phyloP scores from a whole-genome alignment of 805 yeast species.

The Kurtzmaniella cleridarum region DNA sequence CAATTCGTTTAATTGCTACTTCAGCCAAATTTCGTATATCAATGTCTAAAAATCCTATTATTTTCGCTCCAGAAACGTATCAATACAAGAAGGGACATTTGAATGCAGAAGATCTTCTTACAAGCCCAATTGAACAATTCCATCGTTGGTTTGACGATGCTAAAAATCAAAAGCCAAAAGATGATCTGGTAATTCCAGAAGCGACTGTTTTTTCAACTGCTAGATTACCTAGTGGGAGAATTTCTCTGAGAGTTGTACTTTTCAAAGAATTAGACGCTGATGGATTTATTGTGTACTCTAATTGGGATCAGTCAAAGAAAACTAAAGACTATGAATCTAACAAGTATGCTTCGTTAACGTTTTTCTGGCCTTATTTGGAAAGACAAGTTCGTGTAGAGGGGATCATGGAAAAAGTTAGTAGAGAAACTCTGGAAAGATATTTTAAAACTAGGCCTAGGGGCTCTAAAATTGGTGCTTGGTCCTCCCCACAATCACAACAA shows the following conservation, averaged over 20 bases:
- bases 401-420: conserved; percentile 60
- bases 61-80: conserved; percentile 81
- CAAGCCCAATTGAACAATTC: conserved; percentile 73
- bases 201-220: conserved; percentile 87
- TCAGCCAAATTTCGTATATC: background rate
- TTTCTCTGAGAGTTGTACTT: conserved; percentile 77
- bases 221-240: conserved; percentile 81
- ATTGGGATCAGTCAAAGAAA: conserved; percentile 87
- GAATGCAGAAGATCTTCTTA: conserved; percentile 44
- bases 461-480: conserved; percentile 94
- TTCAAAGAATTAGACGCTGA: conserved; percentile 82
- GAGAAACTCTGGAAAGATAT: conserved; percentile 72
- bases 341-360: conserved; percentile 75
- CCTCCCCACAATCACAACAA: conserved; percentile 77
- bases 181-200: conserved; percentile 57
- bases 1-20: background rate
- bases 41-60: conserved; percentile 23
- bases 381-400: conserved; percentile 96
- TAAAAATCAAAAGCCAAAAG: conserved; percentile 37
- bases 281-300: conserved; percentile 86
- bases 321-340: conserved; percentile 65
- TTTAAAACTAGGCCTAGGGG: conserved; percentile 88
- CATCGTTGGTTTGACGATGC: conserved; percentile 84
- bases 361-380: conserved; percentile 89
- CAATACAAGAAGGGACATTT: conserved; percentile 73